These are phyloP conservation scores for Diaporthe sp. DNA, from an alignment of 2,329 filamentous ascomycete species.

Conservation along the genomic window DNA sequence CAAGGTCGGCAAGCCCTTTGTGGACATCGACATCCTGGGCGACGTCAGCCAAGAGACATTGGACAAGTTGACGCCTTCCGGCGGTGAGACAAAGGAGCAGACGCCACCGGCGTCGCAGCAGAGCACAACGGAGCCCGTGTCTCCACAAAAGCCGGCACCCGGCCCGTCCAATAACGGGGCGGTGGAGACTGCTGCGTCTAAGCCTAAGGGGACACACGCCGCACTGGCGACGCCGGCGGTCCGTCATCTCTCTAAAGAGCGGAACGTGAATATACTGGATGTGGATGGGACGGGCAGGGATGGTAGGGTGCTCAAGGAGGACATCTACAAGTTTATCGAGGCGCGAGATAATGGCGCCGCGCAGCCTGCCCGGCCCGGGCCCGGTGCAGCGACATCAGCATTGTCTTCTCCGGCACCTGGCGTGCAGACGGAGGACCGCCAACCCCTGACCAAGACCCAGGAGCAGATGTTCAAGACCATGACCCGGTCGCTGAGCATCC, in stretches of 20 bases:
- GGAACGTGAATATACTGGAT: slow-evolving; percentile 82
- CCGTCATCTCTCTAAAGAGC: slow-evolving; percentile 85
- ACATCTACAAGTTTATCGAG: slow-evolving; percentile 82
- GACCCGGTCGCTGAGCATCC: slow-evolving; percentile 91
- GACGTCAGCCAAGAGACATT: slow-evolving; percentile 76
- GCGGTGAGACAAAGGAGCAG: slow-evolving; percentile 38
- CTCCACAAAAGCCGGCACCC: slow-evolving; percentile 44
- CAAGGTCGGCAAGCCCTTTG: slow-evolving; percentile 92
- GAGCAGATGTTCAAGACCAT: slow-evolving; percentile 97
- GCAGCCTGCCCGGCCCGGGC: slow-evolving; percentile 33
- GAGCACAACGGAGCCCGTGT: slow-evolving; percentile 46
- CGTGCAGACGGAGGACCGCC: slow-evolving; percentile 76
- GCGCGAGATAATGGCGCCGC: slow-evolving; percentile 57
- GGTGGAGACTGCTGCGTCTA: slow-evolving; percentile 43
- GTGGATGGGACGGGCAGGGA: slow-evolving; percentile 90
- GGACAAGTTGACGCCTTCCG: slow-evolving; percentile 52
- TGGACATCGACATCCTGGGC: slow-evolving; percentile 94
- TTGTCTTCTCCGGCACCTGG: slow-evolving; percentile 52
- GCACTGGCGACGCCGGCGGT: slow-evolving; percentile 92
- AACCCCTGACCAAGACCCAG: slow-evolving; percentile 83
- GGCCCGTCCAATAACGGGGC: slow-evolving; percentile 27
- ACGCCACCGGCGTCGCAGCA: slow-evolving; percentile 7
- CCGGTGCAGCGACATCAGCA: slow-evolving; percentile 38
- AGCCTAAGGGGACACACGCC: slow-evolving; percentile 73
- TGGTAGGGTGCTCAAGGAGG: slow-evolving; percentile 92